phyloP scores from a whole-genome alignment of 345 rosid genomes.

The Salix dunnii region DNA sequence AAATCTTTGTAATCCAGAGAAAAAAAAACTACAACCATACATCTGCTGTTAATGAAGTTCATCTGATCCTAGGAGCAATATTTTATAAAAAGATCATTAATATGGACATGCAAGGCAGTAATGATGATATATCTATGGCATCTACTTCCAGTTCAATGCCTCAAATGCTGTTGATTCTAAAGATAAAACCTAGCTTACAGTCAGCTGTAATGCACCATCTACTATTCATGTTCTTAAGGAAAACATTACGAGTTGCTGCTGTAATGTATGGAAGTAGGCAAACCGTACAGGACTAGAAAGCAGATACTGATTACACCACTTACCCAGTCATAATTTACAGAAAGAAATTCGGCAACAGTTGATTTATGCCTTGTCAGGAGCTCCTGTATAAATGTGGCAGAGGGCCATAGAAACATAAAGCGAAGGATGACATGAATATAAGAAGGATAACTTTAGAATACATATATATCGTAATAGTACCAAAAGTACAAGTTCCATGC shows the following conservation, averaged over 20 bases:
- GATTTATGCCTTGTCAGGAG: conserved; percentile 52
- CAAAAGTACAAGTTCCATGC: not conserved
- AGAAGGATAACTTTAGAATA: not conserved
- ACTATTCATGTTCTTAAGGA: not conserved
- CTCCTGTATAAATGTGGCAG: conserved; percentile 29
- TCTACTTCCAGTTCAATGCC: not conserved
- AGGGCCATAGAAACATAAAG: not conserved
- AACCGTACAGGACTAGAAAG: not conserved
- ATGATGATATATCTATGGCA: not conserved
- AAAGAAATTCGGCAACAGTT: conserved; percentile 44
- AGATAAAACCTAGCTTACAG: not conserved
- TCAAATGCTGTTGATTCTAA: not conserved
- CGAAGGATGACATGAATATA: not conserved
- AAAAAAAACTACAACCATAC: not conserved
- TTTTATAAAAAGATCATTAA: not conserved
- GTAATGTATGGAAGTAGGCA: not conserved
- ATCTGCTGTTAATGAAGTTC: not conserved
- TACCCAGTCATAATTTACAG: conserved; percentile 46
- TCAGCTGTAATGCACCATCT: not conserved
- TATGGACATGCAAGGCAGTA: not conserved
- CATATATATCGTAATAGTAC: not conserved
- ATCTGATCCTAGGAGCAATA: not conserved
- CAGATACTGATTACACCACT: conserved; percentile 7
- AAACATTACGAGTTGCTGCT: not conserved
- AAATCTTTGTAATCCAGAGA: not conserved